phyloP scores from a whole-genome alignment of 2,329 filamentous ascomycete genomes.

The Akanthomyces uredinophilus region DNA sequence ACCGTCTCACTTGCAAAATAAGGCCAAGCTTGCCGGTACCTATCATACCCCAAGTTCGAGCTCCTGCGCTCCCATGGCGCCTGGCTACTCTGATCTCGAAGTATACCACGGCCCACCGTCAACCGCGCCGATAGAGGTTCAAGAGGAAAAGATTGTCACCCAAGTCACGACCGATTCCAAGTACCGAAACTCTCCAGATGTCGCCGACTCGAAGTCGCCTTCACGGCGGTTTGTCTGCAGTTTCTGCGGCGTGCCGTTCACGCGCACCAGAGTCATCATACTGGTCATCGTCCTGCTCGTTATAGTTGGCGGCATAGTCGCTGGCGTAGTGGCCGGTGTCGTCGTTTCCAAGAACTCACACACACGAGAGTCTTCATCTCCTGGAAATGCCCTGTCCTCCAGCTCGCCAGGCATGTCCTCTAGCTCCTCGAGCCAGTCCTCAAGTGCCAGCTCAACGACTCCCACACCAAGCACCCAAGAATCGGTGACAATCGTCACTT shows the following conservation, averaged over 20 bases:
- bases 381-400: neutral
- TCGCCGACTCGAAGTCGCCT: neutral
- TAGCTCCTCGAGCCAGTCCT: neutral
- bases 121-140: neutral
- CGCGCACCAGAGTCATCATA: neutral
- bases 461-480: neutral
- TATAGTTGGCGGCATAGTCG: neutral
- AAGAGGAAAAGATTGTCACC: neutral
- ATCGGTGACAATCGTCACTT: neutral
- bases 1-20: neutral
- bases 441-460: neutral
- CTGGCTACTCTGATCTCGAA: constrained; percentile 12
- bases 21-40: neutral
- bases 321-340: neutral
- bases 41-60: neutral
- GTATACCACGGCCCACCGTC: neutral
- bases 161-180: neutral
- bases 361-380: neutral
- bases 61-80: neutral
- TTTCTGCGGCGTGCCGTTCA: neutral
- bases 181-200: neutral
- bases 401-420: neutral
- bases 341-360: neutral
- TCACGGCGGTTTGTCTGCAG: neutral
- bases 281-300: neutral